phyloP scores from a whole-genome alignment of 495 filamentous ascomycete species.

The Aspergillus diversus region DNA sequence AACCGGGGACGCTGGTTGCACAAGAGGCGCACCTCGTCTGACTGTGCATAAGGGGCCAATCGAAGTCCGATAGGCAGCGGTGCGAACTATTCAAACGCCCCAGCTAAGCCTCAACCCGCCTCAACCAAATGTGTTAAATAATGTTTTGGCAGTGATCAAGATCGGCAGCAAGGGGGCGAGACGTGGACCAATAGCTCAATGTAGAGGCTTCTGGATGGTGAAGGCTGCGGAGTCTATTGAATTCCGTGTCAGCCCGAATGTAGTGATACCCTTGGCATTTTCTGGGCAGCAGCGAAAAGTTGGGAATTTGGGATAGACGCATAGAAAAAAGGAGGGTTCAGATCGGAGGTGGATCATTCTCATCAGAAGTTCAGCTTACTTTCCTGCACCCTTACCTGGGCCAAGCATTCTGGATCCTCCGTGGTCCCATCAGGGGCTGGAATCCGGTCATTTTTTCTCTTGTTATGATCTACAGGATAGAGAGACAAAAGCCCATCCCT shows the following conservation, averaged over 20 bases:
- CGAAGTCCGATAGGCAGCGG: background rate
- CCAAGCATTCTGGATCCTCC: conserved; percentile 30
- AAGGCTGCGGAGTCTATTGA: conserved; percentile 3
- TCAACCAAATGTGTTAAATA: conserved; percentile 13
- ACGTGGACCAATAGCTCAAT: conserved; percentile 21
- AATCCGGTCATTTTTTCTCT: conserved; percentile 18
- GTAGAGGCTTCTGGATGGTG: conserved; percentile 6
- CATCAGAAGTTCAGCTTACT: conserved; percentile 1
- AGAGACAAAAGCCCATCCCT: conserved; percentile 6
- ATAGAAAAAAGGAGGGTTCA: conserved; percentile 8
- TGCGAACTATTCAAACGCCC: background rate
- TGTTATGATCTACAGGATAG: conserved; percentile 22
- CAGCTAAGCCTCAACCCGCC: conserved; percentile 9
- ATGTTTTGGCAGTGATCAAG: conserved; percentile 6
- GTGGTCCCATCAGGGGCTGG: conserved; percentile 19
- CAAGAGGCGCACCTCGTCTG: conserved; percentile 1
- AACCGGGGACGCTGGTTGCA: conserved; percentile 4
- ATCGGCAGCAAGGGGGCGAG: conserved; percentile 12
- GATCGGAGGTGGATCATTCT: conserved; percentile 6
- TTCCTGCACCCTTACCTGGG: conserved; percentile 25
- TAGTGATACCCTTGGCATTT: conserved; percentile 17
- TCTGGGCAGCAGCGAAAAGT: conserved; percentile 2
- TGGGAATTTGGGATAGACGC: background rate
- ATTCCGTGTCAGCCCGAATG: conserved; percentile 1
- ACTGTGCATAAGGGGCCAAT: background rate